Base-by-base conservation (phyloP, 345 rosid genomes). In the Pistacia atlantica region DNA sequence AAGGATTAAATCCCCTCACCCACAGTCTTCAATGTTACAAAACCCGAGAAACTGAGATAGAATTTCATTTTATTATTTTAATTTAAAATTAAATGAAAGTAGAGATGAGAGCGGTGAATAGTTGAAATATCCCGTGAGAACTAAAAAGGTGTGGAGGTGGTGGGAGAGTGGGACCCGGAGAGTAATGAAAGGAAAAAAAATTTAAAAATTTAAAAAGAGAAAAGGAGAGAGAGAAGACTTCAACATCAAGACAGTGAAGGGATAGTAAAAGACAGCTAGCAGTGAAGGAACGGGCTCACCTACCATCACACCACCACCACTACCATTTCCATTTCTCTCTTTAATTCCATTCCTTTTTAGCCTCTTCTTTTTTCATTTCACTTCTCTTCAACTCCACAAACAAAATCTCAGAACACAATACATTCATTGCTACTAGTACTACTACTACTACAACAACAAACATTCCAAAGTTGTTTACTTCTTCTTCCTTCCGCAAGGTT, bases 251-350 rank as follows among this genome's bases (percentile, higher is more conserved):
- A 89, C 82, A 81, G 77, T 73, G 76, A 48, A 61, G 60, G 25
- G 54, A 68, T 78, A 65, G 80, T 79, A 85, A 88, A 83, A 78
- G 80, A 86, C 97, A 91, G 93, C 97, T 90, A 83, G 97, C 93
- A 83, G 79, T 88, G 91, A 87, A 77, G 87, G 61, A 78, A 77
- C 77, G 73, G 59, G 67, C 89, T 83, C 85, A 89, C 92, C 96
- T 68, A 86, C 83, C 92, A 69, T 83, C 73, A 63, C 61, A 56
- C 80, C 60, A 55, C 25, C 33, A 10, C 58, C 33, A 18, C 22
- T 65, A 11, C 69, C 65, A 42, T 60, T 63, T 35, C 64, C 79
- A 76, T 80, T 74, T 74, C 37, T 22, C 69, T 25, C 54, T 74
- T 67, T 46, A 58, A 9, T 65, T 33, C 56, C 78, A 52, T 75